These are phyloP conservation scores for Entomophthora muscae DNA, from an alignment of 371 early-diverging fungal species.

Conservation along the genomic window DNA sequence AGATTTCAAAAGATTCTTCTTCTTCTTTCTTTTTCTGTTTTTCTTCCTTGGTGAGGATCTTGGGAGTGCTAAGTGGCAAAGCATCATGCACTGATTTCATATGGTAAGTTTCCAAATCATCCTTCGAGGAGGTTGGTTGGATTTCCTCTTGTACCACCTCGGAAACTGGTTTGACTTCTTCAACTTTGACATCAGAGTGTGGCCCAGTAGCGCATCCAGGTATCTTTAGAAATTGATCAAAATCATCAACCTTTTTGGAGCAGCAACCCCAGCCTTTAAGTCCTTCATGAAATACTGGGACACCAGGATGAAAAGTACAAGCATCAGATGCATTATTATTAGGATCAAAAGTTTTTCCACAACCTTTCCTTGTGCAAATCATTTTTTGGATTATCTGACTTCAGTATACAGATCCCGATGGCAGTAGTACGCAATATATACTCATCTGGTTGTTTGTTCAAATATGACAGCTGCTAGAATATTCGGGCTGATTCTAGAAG, in stretches of 20 bases:
- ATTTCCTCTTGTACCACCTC: conserved; percentile 11
- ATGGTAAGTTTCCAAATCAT: conserved; percentile 13
- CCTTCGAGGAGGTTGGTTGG: conserved; percentile 11
- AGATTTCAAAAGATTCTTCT: conserved; percentile 9
- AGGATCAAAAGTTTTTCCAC: conserved; percentile 57
- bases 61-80: conserved; percentile 8
- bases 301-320: conserved; percentile 60
- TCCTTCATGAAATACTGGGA: conserved; percentile 81
- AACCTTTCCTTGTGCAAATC: conserved; percentile 62
- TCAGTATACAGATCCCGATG: too few relatives aligned
- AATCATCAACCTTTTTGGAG: conserved; percentile 65
- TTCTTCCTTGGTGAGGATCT: conserved; percentile 3
- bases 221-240: conserved; percentile 81
- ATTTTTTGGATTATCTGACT: too few relatives aligned
- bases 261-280: conserved; percentile 91
- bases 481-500: too few relatives aligned
- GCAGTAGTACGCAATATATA: too few relatives aligned
- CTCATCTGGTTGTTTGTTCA: too few relatives aligned
- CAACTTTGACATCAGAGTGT: conserved; percentile 33
- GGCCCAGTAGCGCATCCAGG: conserved; percentile 50
- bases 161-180: conserved; percentile 9
- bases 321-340: conserved; percentile 43
- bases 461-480: too few relatives aligned
- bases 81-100: conserved; percentile 9
- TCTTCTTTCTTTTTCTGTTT: conserved; percentile 4